Evolutionary conservation across 495 filamentous ascomycete genomes (phyloP), one percentile per base, ranked within the genome.

Genomic region (Aspergillus sclerotiicarbonarius): DNA sequence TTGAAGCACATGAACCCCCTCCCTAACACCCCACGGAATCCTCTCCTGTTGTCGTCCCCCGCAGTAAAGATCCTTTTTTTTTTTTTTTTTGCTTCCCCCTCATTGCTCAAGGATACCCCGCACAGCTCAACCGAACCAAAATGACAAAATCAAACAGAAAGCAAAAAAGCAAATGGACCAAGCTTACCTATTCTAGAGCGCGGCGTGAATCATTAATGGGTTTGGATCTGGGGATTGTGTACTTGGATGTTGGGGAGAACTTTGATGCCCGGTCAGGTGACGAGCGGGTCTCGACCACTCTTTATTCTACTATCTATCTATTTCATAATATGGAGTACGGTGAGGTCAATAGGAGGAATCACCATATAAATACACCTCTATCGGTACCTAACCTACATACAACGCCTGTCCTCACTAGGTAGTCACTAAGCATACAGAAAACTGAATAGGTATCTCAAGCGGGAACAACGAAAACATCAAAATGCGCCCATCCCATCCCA

Each of bases 401-500:
- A 50, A 32, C 47, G 47, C 47, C 47, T 31, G 12, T 6, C 13
- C 9, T 25, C 29, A 6, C 20, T 30, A n/a, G n/a, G n/a, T n/a
- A 50, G 47, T 31, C 20, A 32, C 47, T 15, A 50, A 31, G n/a
- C 4, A 16, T 16, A 21, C 21, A 29, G 18, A 21, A 50, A 60
- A 51, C 46, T 20, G 21, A 60, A 55, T 31, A 55, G 58, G 58
- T 60, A 60, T 60, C 58, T 55, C 54, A 62, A 61, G 46, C 51
- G 37, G 47, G 6, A 62, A 41, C 21, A 19, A 49, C 52, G 15
- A 45, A 20, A 47, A 21, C 3, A 50, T 15, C 15, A 50, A 7
- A 50, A 30, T 25, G 29, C 9, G 19, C 5, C 12, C 12, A 13
- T 5, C 46, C 9, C 13, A n/a, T 15, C 8, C n/a, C n/a, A n/a